These are phyloP conservation scores for Glutinoglossum americanum DNA, from an alignment of 495 filamentous ascomycete genomes.

Conservation along the genomic window DNA sequence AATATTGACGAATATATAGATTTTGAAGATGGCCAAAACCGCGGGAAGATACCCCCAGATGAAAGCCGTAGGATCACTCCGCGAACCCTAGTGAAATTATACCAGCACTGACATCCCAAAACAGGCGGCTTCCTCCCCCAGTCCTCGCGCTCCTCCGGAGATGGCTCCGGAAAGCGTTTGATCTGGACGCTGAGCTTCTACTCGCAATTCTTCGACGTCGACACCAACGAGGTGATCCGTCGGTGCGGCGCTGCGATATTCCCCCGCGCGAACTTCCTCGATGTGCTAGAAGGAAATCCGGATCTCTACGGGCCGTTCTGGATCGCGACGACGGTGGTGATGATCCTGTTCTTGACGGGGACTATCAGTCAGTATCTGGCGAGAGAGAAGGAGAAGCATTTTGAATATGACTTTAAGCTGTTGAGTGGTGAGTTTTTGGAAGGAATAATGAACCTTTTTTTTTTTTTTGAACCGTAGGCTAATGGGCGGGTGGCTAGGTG, in stretches of 20 bases:
- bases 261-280: constrained; percentile 82
- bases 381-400: constrained; percentile 33
- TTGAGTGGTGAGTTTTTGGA: constrained; percentile 35
- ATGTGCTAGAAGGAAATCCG: constrained; percentile 90
- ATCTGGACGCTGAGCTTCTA: constrained; percentile 91
- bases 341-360: constrained; percentile 85
- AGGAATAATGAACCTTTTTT: background rate
- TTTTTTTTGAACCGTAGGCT: background rate
- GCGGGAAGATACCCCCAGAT: constrained; percentile 14
- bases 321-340: constrained; percentile 93
- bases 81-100: background rate
- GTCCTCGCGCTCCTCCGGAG: constrained; percentile 33
- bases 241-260: constrained; percentile 70
- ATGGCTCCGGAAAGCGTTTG: constrained; percentile 49
- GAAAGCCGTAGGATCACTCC: constrained; percentile 2
- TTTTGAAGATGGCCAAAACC: constrained; percentile 15
- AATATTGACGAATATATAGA: constrained; percentile 6
- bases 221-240: constrained; percentile 65
- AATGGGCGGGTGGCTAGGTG: constrained; percentile 25
- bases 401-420: constrained; percentile 74
- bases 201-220: constrained; percentile 93
- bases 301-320: constrained; percentile 92
- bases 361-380: constrained; percentile 82
- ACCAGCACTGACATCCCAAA: background rate
- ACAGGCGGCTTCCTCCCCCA: constrained; percentile 23